Percentiles rank a stretch among this genome's conserved stretches.
These are phyloP conservation scores for Wickerhamiella brachini DNA, from an alignment of 805 yeast species.

Conservation along the genomic window DNA sequence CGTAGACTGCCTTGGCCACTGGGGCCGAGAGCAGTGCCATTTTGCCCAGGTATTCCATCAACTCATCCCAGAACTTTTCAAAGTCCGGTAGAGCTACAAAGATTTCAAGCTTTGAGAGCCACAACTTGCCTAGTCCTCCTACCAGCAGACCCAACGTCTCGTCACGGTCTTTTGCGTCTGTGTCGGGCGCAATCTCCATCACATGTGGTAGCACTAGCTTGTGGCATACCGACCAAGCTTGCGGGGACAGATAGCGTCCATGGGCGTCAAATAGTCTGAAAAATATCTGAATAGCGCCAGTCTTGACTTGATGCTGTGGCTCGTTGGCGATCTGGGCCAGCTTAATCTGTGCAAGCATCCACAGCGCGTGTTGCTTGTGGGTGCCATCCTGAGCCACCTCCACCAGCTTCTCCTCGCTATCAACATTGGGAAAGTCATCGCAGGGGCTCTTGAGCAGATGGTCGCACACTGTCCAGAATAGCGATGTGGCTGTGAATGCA, in stretches of 20 bases:
- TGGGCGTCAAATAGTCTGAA: constrained; percentile 70
- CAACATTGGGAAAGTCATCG: constrained; percentile 1
- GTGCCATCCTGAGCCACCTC: constrained; percentile 15
- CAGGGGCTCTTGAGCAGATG: constrained; percentile 26
- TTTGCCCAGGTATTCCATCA: constrained; percentile 36
- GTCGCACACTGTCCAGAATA: constrained; percentile 87
- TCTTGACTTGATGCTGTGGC: constrained; percentile 63
- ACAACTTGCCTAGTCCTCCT: constrained; percentile 54
- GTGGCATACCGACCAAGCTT: constrained; percentile 54
- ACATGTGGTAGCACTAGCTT: constrained; percentile 40
- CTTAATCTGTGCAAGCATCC: constrained; percentile 52
- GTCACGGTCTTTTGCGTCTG: constrained; percentile 30
- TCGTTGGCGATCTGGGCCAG: constrained; percentile 54
- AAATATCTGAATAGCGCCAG: constrained; percentile 81
- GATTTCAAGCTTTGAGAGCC: constrained; percentile 33
- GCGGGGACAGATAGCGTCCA: constrained; percentile 37
- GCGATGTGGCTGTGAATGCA: constrained; percentile 80
- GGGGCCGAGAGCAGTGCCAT: constrained; percentile 33
- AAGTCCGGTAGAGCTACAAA: constrained; percentile 22
- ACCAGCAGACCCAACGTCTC: constrained; percentile 52
- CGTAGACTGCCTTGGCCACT: constrained; percentile 44
- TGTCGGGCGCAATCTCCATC: constrained; percentile 15
- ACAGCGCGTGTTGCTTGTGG: constrained; percentile 28
- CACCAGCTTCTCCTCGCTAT: constrained; percentile 14
- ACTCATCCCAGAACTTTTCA: constrained; percentile 39